phyloP scores from a whole-genome alignment of 352 stramenopile species.

The Globisporangium spiculum region DNA sequence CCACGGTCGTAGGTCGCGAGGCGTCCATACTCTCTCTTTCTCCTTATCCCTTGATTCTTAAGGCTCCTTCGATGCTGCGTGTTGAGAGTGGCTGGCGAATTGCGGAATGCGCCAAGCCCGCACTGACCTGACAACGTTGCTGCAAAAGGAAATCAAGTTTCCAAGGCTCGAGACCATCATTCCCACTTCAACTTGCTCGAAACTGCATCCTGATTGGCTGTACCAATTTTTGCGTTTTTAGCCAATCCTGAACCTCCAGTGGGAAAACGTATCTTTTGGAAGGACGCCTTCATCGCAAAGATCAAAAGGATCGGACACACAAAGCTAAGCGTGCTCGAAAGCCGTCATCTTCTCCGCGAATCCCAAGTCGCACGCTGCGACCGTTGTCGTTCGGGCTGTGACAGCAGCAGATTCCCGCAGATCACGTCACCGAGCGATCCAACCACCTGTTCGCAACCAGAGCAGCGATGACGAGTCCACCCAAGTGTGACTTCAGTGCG shows the following conservation, averaged over 20 bases:
- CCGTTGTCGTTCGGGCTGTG: background rate
- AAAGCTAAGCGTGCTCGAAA: too few relatives aligned
- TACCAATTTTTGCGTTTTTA: background rate
- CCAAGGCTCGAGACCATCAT: constrained; percentile 10
- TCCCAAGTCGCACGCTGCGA: background rate
- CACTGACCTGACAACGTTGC: background rate
- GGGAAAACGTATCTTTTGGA: background rate
- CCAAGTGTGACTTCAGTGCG: constrained; percentile 15
- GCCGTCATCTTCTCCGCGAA: background rate
- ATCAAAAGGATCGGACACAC: too few relatives aligned
- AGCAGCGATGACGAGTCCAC: background rate
- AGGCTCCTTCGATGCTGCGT: background rate
- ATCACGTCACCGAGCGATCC: constrained; percentile 2
- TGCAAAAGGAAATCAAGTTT: background rate
- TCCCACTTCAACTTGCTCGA: constrained; percentile 11
- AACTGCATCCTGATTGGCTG: constrained; percentile 10
- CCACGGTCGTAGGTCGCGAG: background rate
- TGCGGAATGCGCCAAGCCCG: constrained; percentile 8
- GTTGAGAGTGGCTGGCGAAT: background rate
- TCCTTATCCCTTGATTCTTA: background rate
- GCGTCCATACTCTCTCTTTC: background rate
- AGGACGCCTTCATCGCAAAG: background rate
- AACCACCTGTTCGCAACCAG: background rate
- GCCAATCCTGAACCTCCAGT: background rate
- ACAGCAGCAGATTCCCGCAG: background rate